These are phyloP conservation scores for Candida ficus DNA, from an alignment of 805 yeast species.

Conservation along the genomic window DNA sequence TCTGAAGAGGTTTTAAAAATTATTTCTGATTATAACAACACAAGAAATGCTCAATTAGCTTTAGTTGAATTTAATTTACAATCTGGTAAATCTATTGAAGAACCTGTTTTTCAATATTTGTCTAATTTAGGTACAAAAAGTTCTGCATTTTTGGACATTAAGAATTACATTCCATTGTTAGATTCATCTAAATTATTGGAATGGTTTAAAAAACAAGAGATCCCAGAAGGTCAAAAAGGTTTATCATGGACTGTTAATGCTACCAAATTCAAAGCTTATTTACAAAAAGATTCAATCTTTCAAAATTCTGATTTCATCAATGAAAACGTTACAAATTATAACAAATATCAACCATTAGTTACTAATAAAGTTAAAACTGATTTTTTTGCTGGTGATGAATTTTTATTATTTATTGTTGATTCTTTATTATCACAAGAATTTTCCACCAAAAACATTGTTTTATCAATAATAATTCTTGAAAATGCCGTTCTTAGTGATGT, in stretches of 20 bases:
- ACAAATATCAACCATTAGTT: constrained; percentile 32
- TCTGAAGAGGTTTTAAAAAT: constrained; percentile 26
- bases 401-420: constrained; percentile 51
- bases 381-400: constrained; percentile 64
- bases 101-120: constrained; percentile 34
- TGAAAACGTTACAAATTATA: constrained; percentile 36
- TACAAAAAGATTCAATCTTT: constrained; percentile 21
- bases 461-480: constrained; percentile 54
- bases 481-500: constrained; percentile 48
- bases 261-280: constrained; percentile 43
- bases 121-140: constrained; percentile 45
- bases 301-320: constrained; percentile 21
- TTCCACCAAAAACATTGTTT: constrained; percentile 26
- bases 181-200: constrained; percentile 12
- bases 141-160: constrained; percentile 62
- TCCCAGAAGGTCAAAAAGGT: constrained; percentile 18
- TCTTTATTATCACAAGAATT: constrained; percentile 24
- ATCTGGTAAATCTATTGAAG: constrained; percentile 16
- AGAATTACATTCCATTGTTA: constrained; percentile 23
- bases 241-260: constrained; percentile 34
- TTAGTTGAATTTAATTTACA: constrained; percentile 38
- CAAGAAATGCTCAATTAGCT: constrained; percentile 58
- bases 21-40: constrained; percentile 28
- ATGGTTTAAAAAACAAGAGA: constrained; percentile 23
- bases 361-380: constrained; percentile 51